Evolutionary conservation across 352 stramenopile species (phyloP).

Genomic region (Albugo candida): DNA sequence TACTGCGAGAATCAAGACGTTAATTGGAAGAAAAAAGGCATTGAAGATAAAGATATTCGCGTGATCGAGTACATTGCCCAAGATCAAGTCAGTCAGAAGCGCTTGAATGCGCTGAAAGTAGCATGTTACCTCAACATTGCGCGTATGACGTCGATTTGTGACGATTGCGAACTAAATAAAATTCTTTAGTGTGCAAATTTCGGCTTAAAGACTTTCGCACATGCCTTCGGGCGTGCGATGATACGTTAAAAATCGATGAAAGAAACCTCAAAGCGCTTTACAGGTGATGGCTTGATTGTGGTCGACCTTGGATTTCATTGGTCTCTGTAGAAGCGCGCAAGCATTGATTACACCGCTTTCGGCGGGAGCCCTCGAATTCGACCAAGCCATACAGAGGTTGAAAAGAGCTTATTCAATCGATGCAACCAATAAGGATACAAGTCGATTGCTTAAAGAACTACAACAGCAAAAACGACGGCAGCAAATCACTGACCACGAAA

Average conservation of each 20-base stretch:
- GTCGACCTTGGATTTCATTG: neutral
- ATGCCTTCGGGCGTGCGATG: constrained; percentile 48
- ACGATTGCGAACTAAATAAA: neutral
- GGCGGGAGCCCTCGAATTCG: constrained; percentile 54
- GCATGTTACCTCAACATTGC: constrained; percentile 72
- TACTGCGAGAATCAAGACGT: constrained; percentile 59
- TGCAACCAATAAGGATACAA: constrained; percentile 31
- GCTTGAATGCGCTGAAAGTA: constrained; percentile 30
- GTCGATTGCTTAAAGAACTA: constrained; percentile 43
- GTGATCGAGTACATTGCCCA: constrained; percentile 34
- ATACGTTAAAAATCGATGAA: constrained; percentile 35
- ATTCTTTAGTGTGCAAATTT: constrained; percentile 40
- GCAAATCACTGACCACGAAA: constrained; percentile 39
- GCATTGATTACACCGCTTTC: constrained; percentile 56
- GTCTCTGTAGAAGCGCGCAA: constrained; percentile 27
- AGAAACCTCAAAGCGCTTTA: constrained; percentile 64
- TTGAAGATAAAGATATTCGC: constrained; percentile 55
- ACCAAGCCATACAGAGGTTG: constrained; percentile 46
- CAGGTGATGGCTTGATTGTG: constrained; percentile 11
- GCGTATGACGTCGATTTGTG: constrained; percentile 12
- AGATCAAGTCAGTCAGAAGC: constrained; percentile 17
- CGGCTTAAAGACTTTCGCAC: constrained; percentile 44
- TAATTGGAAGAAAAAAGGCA: constrained; percentile 75
- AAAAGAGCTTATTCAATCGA: constrained; percentile 45
- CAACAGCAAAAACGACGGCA: constrained; percentile 46